phyloP scores from a whole-genome alignment of 805 yeast genomes.

The Schwanniomyces vanrijiae region DNA sequence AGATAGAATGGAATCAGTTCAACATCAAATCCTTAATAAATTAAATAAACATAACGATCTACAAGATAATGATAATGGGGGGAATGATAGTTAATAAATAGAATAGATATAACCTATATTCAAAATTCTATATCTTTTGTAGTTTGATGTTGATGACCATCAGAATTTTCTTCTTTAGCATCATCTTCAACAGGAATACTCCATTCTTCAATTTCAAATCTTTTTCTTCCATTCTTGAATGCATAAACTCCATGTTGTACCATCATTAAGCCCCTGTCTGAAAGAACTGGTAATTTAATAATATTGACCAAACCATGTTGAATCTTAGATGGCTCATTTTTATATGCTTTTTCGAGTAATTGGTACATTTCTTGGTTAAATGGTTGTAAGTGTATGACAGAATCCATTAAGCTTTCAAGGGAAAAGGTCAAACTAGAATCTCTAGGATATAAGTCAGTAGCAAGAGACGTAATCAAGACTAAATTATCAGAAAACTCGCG shows the following conservation, averaged over 20 bases:
- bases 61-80: not conserved
- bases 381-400: constrained; percentile 75
- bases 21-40: constrained; percentile 1
- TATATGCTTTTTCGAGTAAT: constrained; percentile 66
- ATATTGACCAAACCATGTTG: constrained; percentile 87
- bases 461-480: constrained; percentile 53
- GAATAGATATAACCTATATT: not conserved
- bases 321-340: constrained; percentile 68
- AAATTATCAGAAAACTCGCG: constrained; percentile 47
- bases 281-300: constrained; percentile 65
- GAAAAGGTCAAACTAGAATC: constrained; percentile 45
- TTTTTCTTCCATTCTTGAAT: constrained; percentile 78
- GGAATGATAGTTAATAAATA: not conserved
- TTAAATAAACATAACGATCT: not conserved
- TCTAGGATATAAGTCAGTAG: constrained; percentile 67
- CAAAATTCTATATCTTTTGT: constrained; percentile 37
- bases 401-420: constrained; percentile 60
- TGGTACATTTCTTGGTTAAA: constrained; percentile 72
- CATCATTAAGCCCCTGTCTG: constrained; percentile 80
- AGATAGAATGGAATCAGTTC: constrained; percentile 14
- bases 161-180: constrained; percentile 27
- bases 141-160: constrained; percentile 18
- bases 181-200: constrained; percentile 94
- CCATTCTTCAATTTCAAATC: constrained; percentile 90
- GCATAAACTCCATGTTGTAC: constrained; percentile 75